These are phyloP conservation scores for Lasiosphaeris hirsuta DNA, from an alignment of 495 filamentous ascomycete genomes.

Conservation along the genomic window DNA sequence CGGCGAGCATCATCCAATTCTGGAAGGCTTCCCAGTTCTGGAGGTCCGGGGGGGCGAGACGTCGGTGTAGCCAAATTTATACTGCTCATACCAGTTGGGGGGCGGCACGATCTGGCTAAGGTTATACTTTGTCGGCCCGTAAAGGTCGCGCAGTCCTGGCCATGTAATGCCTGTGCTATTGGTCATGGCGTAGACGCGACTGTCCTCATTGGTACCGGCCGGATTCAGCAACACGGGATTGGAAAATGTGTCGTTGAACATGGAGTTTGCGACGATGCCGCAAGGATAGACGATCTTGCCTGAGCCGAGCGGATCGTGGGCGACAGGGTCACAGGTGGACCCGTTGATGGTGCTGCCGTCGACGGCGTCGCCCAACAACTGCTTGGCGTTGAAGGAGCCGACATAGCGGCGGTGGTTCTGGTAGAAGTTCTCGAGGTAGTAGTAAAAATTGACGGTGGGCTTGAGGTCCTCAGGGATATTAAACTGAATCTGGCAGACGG, in stretches of 20 bases:
- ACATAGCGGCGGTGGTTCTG: slow-evolving; percentile 98
- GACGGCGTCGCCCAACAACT: slow-evolving; percentile 72
- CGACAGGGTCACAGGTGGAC: slow-evolving; percentile 73
- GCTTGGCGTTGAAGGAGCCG: slow-evolving; percentile 75
- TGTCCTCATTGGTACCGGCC: slow-evolving; percentile 22
- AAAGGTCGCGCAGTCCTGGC: slow-evolving; percentile 75
- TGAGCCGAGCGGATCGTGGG: slow-evolving; percentile 42
- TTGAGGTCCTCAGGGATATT: slow-evolving; percentile 71
- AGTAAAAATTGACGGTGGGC: slow-evolving; percentile 85
- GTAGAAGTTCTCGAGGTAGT: slow-evolving; percentile 96
- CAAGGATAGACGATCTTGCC: slow-evolving; percentile 87
- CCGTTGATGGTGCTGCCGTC: slow-evolving; percentile 56
- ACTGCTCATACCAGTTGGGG: slow-evolving; percentile 75
- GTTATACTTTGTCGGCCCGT: slow-evolving; percentile 63
- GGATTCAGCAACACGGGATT: slow-evolving; percentile 55
- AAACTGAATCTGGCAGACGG: slow-evolving; percentile 67
- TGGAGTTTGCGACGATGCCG: slow-evolving; percentile 91
- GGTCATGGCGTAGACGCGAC: slow-evolving; percentile 61
- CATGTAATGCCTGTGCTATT: slow-evolving; percentile 78
- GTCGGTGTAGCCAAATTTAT: slow-evolving; percentile 60
- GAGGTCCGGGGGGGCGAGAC: slow-evolving; percentile 64
- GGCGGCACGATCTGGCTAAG: slow-evolving; percentile 64
- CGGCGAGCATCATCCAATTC: slow-evolving; percentile 98
- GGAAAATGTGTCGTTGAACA: slow-evolving; percentile 92
- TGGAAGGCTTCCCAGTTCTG: slow-evolving; percentile 78